These are phyloP conservation scores for Stropharia rugosoannulata DNA, from an alignment of 768 basidiomycete species.

Conservation along the genomic window DNA sequence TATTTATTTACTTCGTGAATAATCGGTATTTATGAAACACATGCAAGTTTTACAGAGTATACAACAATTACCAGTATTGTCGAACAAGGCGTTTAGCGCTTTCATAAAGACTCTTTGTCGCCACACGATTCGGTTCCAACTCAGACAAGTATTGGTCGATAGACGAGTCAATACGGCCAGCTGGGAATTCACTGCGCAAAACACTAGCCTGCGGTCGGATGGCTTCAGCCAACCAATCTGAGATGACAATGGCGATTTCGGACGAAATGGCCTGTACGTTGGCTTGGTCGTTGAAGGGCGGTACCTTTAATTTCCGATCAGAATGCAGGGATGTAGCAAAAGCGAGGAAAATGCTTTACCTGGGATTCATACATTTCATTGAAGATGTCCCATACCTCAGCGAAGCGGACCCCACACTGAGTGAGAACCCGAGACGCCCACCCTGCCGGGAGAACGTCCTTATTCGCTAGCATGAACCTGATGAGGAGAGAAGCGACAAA, in stretches of 20 bases:
- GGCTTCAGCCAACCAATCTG: slow-evolving; percentile 80
- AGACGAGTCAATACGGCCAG: slow-evolving; percentile 69
- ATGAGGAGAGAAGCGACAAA: slow-evolving; percentile 76
- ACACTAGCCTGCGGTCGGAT: slow-evolving; percentile 68
- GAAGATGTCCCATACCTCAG: slow-evolving; percentile 82
- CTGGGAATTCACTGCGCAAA: slow-evolving; percentile 70
- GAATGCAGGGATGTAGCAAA: background rate
- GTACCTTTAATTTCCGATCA: slow-evolving; percentile 46
- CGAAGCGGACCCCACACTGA: slow-evolving; percentile 79
- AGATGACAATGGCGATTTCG: slow-evolving; percentile 78
- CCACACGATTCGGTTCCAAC: slow-evolving; percentile 56
- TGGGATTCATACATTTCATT: slow-evolving; percentile 89
- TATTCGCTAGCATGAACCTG: slow-evolving; percentile 65
- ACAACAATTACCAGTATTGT: slow-evolving; percentile 57
- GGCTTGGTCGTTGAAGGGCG: slow-evolving; percentile 79
- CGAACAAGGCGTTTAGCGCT: slow-evolving; percentile 69
- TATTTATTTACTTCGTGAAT: slow-evolving; percentile 1
- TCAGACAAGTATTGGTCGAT: slow-evolving; percentile 76
- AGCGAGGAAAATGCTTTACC: slow-evolving; percentile 40
- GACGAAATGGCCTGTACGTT: slow-evolving; percentile 80
- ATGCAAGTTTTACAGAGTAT: slow-evolving; percentile 7
- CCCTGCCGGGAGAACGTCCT: slow-evolving; percentile 59
- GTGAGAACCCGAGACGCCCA: slow-evolving; percentile 82
- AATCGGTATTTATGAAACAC: slow-evolving; percentile 12
- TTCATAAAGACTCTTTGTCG: slow-evolving; percentile 68